These are phyloP conservation scores for Recurvomyces mirabilis DNA, from an alignment of 495 filamentous ascomycete species.

Conservation along the genomic window DNA sequence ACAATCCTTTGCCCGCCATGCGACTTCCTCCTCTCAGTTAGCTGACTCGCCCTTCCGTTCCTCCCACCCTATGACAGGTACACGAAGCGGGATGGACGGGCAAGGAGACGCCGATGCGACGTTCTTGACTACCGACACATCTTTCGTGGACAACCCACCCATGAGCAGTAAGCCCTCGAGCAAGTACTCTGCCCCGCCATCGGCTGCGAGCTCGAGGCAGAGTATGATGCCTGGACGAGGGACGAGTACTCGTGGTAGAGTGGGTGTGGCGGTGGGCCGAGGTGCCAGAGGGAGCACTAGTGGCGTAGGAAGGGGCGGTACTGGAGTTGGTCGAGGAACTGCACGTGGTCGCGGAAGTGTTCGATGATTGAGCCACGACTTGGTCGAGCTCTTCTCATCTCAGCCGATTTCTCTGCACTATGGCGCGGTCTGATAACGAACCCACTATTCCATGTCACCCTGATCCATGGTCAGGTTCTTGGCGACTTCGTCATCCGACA, in stretches of 20 bases:
- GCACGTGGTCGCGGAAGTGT: no score
- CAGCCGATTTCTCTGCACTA: no score
- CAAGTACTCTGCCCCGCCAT: conserved; percentile 16
- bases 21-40: conserved; percentile 5
- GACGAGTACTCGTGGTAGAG: neutral
- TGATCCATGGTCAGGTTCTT: no score
- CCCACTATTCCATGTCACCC: no score
- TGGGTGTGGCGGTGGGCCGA: neutral
- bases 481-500: conserved; percentile 8
- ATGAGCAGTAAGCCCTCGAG: conserved; percentile 52
- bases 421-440: no score
- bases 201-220: conserved; percentile 6
- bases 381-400: no score
- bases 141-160: conserved; percentile 82
- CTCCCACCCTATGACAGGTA: no score
- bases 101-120: conserved; percentile 61
- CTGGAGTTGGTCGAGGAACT: no score
- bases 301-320: no score
- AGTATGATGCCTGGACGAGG: conserved; percentile 5
- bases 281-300: conserved; percentile 3
- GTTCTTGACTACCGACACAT: conserved; percentile 93
- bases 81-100: no score
- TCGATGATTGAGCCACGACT: no score
- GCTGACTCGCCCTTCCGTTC: conserved; percentile 13
- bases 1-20: conserved; percentile 53